Base-by-base conservation (phyloP, 768 basidiomycete genomes). In the Russula olivacea region DNA sequence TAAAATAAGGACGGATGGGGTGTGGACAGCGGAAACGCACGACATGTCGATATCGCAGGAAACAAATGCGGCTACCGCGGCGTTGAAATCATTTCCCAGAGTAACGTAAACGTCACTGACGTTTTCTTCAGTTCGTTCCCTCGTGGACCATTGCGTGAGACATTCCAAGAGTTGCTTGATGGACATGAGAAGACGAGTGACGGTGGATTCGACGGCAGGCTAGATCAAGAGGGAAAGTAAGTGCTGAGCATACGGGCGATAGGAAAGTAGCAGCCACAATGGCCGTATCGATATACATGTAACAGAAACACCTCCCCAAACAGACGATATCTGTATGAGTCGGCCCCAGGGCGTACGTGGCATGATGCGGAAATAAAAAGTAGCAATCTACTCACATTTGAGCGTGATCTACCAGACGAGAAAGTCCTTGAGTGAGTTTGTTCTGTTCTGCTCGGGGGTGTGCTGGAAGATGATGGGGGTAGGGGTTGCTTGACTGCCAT, bases 81-180 rank as follows among this genome's bases (percentile, higher is more conserved):
- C 83, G 71, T 98, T 98, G 79, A 99, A 98, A 72, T 97, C 95
- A 74, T 98, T 98, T 25, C 97, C 97, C 25, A 99, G 80, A 59
- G 86, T 84, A 58, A 99, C 97, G 74, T 99, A 99, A 58, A 97
- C 91, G 74, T 98, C 93, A 80, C 94, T 97, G 72, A 99, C 93
- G 68, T 90, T 80, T 48, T 74, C 76, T 72, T 96, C 93, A 61
- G 84, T 79, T 69, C 89, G 80, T 69, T 84, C 80, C 64, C 82
- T 74, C 62, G 79, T 79, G 73, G 89, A 91, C 93, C 93, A 97
- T 76, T 82, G 77, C 7, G 90, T 92, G 59, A 97, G 80, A 1
- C 89, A 81, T 72, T 97, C 94, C 41, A 99, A 80, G n/a, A 99
- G 84, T 66, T 91, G 85, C 73, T 98, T 96, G 67, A 98, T 98